These are phyloP conservation scores for Phytophthora sp. DNA, from an alignment of 352 stramenopile genomes.

Conservation along the genomic window DNA sequence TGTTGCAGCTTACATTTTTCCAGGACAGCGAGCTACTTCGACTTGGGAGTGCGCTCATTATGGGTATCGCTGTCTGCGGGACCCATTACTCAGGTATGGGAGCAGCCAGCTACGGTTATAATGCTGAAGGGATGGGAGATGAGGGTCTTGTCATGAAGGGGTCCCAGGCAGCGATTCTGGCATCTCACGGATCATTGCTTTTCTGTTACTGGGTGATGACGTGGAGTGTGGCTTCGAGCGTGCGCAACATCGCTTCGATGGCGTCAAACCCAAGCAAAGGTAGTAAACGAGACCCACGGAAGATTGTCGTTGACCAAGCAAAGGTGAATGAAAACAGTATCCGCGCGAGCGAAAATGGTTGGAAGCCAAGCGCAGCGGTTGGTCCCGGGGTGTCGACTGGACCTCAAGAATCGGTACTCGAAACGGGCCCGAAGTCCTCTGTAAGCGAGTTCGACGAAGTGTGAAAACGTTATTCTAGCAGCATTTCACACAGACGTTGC, in stretches of 20 bases:
- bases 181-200: conserved; percentile 55
- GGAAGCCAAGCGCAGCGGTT: neutral
- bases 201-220: conserved; percentile 69
- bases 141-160: conserved; percentile 46
- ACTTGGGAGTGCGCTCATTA: conserved; percentile 59
- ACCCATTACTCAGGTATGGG: conserved; percentile 69
- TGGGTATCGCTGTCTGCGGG: conserved; percentile 69
- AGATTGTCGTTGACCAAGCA: conserved; percentile 25
- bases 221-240: conserved; percentile 35
- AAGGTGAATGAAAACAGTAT: conserved; percentile 10
- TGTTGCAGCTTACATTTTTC: conserved; percentile 62
- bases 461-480: conserved; percentile 1
- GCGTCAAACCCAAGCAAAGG: conserved; percentile 25
- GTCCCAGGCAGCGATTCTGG: conserved; percentile 33
- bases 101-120: conserved; percentile 46
- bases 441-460: conserved; percentile 31
- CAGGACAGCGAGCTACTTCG: conserved; percentile 57
- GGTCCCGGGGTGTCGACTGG: neutral
- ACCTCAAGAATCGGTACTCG: conserved; percentile 16
- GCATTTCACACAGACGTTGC: neutral
- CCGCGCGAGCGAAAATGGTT: conserved; percentile 8
- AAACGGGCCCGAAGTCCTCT: conserved; percentile 11
- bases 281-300: conserved; percentile 27
- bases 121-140: conserved; percentile 31
- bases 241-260: conserved; percentile 37